phyloP scores from a whole-genome alignment of 1,284 basidiomycete species.

The Apiotrichum gamsii region DNA sequence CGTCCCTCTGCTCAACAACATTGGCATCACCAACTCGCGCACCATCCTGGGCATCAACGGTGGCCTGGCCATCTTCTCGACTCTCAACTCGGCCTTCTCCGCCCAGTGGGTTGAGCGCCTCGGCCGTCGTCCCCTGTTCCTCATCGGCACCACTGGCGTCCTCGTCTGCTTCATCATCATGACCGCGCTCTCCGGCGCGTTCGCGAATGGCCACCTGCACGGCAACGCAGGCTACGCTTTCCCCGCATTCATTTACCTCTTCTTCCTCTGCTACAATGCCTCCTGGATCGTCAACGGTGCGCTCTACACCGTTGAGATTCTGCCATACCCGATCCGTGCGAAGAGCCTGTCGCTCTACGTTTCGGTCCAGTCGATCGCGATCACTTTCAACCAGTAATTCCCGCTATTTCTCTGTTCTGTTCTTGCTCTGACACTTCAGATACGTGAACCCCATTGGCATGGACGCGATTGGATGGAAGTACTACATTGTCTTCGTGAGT shows the following conservation, averaged over 20 bases:
- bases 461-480: conserved; percentile 28
- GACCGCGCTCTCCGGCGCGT: conserved; percentile 55
- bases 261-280: conserved; percentile 40
- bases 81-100: conserved; percentile 27
- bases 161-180: conserved; percentile 58
- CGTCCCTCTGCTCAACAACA: conserved; percentile 59
- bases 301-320: conserved; percentile 53
- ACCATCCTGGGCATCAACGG: conserved; percentile 65
- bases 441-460: conserved; percentile 72
- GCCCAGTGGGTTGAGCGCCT: conserved; percentile 26
- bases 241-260: conserved; percentile 65
- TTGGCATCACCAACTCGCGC: conserved; percentile 60
- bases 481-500: conserved; percentile 54
- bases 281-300: conserved; percentile 11
- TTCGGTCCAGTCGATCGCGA: conserved; percentile 40
- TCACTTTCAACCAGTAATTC: neutral
- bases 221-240: conserved; percentile 41
- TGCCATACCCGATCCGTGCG: conserved; percentile 61
- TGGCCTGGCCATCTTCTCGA: conserved; percentile 50
- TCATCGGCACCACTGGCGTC: conserved; percentile 55
- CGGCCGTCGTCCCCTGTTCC: conserved; percentile 35
- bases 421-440: conserved; percentile 39
- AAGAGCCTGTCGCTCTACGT: conserved; percentile 53
- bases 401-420: conserved; percentile 16
- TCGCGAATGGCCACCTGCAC: conserved; percentile 43